phyloP scores from a whole-genome alignment of 106 monocot species.

The Dioscorea dumetorum region DNA sequence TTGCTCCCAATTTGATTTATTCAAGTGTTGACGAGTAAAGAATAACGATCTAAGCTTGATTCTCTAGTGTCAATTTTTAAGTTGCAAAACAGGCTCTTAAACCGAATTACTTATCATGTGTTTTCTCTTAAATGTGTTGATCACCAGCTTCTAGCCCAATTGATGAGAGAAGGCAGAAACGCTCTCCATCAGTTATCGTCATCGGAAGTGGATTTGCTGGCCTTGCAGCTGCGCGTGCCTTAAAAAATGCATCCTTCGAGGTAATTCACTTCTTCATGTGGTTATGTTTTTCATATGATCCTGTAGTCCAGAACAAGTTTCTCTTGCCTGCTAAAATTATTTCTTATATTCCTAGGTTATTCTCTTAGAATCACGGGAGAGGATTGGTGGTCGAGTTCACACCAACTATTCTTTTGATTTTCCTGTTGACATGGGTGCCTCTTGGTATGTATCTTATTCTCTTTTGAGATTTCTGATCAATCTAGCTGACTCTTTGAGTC shows the following conservation, averaged over 20 bases:
- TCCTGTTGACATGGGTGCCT: conserved; percentile 94
- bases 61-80: too few relatives aligned
- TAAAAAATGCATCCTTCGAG: conserved; percentile 82
- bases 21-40: too few relatives aligned
- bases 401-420: conserved; percentile 94
- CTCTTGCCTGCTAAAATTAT: not conserved
- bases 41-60: too few relatives aligned
- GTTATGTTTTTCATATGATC: too few relatives aligned
- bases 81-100: too few relatives aligned
- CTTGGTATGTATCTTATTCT: conserved; percentile 41
- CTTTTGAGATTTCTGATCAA: not conserved
- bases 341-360: conserved; percentile 48
- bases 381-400: conserved; percentile 86
- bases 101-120: too few relatives aligned
- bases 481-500: too few relatives aligned
- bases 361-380: conserved; percentile 81
- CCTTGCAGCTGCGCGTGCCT: conserved; percentile 66
- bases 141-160: conserved; percentile 29
- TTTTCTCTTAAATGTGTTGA: too few relatives aligned
- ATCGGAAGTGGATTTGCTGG: conserved; percentile 85
- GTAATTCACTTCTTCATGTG: conserved; percentile 12
- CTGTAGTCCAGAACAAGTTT: too few relatives aligned
- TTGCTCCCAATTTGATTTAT: too few relatives aligned
- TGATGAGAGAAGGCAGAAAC: conserved; percentile 22
- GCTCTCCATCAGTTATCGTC: conserved; percentile 55